Conservation (phyloP, 768 basidiomycete species). For the Tylopilus balloui region DNA sequence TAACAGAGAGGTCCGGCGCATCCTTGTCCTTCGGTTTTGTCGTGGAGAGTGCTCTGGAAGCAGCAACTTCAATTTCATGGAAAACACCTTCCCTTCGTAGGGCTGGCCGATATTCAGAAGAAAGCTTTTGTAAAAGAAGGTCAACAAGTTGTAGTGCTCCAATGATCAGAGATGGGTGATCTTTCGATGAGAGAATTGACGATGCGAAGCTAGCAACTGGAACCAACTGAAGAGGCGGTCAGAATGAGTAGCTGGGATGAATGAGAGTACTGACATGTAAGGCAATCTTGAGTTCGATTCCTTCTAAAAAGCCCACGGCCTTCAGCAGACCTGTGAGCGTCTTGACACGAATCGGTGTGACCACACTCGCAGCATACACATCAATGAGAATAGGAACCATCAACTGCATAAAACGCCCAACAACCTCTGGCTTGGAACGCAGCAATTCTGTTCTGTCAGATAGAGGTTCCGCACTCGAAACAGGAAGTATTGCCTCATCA, state of each 20-base stretch:
- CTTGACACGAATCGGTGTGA: conserved; percentile 80
- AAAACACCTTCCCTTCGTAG: conserved; percentile 96
- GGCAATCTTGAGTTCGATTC: conserved; percentile 68
- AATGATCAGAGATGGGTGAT: conserved; percentile 82
- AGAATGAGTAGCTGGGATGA: background rate
- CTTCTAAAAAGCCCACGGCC: conserved; percentile 84
- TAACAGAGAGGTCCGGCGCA: conserved; percentile 30
- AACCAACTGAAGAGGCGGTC: conserved; percentile 57
- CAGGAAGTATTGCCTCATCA: conserved; percentile 31
- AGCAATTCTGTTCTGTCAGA: conserved; percentile 70
- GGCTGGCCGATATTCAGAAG: conserved; percentile 77
- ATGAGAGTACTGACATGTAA: conserved; percentile 55
- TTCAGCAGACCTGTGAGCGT: conserved; percentile 85
- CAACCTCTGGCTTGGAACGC: conserved; percentile 67
- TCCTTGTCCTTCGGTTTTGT: conserved; percentile 47
- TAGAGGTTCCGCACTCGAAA: conserved; percentile 32
- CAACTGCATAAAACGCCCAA: conserved; percentile 80
- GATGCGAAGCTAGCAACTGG: conserved; percentile 95
- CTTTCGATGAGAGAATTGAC: conserved; percentile 87
- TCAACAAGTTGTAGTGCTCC: conserved; percentile 93
- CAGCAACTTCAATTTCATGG: conserved; percentile 84
- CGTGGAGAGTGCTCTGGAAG: conserved; percentile 56
- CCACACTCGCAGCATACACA: conserved; percentile 98
- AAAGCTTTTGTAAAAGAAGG: conserved; percentile 78
- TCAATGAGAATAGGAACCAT: conserved; percentile 94